A percentile compares a stretch with the other conserved stretches of the same genome.
Evolutionary conservation across 2,329 filamentous ascomycete species (phyloP).

Genomic region (Westerdykella sp.): DNA sequence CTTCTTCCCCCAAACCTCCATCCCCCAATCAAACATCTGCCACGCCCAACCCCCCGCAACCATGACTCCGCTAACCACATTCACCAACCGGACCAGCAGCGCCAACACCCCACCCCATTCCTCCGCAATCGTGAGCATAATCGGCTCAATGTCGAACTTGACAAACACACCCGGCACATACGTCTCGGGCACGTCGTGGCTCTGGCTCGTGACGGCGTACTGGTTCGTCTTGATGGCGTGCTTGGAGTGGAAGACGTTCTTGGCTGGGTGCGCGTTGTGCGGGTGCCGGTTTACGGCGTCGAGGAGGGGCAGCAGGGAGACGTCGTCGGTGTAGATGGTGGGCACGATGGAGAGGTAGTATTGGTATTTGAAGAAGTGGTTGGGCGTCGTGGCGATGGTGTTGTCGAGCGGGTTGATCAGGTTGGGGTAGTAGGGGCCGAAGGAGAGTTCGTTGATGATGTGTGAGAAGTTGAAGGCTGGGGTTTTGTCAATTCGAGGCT

Average conservation of each 20-base stretch:
- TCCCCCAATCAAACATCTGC: constrained; percentile 71
- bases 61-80: constrained; percentile 82
- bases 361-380: constrained; percentile 92
- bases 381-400: constrained; percentile 67
- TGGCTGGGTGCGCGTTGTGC: constrained; percentile 24
- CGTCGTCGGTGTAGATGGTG: constrained; percentile 68
- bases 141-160: constrained; percentile 98
- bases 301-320: constrained; percentile 44
- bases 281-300: constrained; percentile 32
- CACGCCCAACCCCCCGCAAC: constrained; percentile 93
- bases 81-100: constrained; percentile 76
- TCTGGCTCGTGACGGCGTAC: constrained; percentile 93
- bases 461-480: constrained; percentile 96
- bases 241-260: constrained; percentile 29
- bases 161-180: constrained; percentile 86
- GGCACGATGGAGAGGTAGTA: constrained; percentile 96
- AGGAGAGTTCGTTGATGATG: constrained; percentile 91
- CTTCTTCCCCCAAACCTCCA: constrained; percentile 44
- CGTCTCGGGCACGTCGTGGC: constrained; percentile 60
- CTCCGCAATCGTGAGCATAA: constrained; percentile 79
- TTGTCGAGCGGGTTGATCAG: constrained; percentile 91
- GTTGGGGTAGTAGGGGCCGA: constrained; percentile 92
- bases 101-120: constrained; percentile 67
- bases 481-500: constrained; percentile 4
- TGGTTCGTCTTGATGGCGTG: constrained; percentile 86